Base-by-base conservation (phyloP, 352 stramenopile species). In the Saprolegnia parasitica region DNA sequence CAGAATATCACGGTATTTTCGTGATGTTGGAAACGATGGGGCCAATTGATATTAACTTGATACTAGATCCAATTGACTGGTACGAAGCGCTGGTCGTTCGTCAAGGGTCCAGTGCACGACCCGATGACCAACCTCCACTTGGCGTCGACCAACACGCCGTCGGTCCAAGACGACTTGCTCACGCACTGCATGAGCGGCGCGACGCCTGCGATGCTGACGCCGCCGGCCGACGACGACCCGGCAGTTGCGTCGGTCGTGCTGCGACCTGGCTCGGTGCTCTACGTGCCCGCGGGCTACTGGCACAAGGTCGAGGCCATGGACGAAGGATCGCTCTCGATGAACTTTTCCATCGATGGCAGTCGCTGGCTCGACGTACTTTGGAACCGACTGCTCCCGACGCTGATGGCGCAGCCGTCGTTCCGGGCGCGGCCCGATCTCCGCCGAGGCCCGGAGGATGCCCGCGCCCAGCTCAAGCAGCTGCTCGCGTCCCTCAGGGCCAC, bases 251-350 rank as follows among this genome's bases (percentile, higher is more conserved):
- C 56, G 0, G 56, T 65, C 35, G 42, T 37, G 15, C 56, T 65
- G 0, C 56, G 56, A 10, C 56, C 56, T 4, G 56, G 56, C 10
- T 65, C 56, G 5, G 56, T 65, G 20, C 24, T 65, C 9, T 65
- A 65, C 35, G 11, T 65, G 9, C 56, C 56, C 5, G 35, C 56
- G n/a, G 56, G 56, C 3, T 65, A 65, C 40, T 65, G 56, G 56
- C 56, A 65, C 56, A 35, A 21, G 9, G 56, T 65, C 9, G 42
- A 24, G 35, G 39, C 56, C 8, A 49, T 65, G 20, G 56, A 65
- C 35, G 56, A 65, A 65, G 56, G 56, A 11, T 65, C 56, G 23
- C 56, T 65, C 20, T 65, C 56, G 56, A 65, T 65, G 56, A 65
- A 65, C 56, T 65, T 65, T 52, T 65, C 56, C 4, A 65, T 65